A percentile compares a stretch with the other conserved stretches of the same genome.
Conservation (phyloP, 1,284 basidiomycete species). For the Apiotrichum mycotoxinovorans region DNA sequence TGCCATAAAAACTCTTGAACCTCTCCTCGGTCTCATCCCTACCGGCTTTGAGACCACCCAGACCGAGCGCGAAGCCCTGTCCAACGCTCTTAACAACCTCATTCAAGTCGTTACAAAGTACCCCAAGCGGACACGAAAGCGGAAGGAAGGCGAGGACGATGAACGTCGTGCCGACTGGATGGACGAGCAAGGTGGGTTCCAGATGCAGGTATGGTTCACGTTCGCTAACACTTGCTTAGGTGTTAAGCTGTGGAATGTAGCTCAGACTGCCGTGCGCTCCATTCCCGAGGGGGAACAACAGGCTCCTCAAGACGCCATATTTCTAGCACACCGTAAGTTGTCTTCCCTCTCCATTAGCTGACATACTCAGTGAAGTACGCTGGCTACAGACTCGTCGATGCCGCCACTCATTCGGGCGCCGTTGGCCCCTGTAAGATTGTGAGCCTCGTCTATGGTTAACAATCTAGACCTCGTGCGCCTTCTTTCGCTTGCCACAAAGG, state of each 20-base stretch:
- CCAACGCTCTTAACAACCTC: background rate
- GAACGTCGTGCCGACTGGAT: conserved; percentile 6
- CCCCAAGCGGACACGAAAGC: background rate
- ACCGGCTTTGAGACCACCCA: conserved; percentile 2
- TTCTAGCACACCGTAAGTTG: conserved; percentile 2
- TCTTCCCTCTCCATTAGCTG: background rate
- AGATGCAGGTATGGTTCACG: too few relatives aligned
- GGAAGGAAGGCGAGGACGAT: conserved; percentile 4
- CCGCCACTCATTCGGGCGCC: background rate
- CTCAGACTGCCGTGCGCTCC: background rate
- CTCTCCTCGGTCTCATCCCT: conserved; percentile 2
- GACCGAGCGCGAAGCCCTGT: background rate
- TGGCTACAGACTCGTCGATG: conserved; percentile 9
- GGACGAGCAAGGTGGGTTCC: conserved; percentile 7
- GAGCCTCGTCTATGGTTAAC: background rate
- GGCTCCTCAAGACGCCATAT: background rate
- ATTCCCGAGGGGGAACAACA: background rate
- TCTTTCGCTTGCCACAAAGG: conserved; percentile 4
- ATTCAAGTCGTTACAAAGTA: background rate
- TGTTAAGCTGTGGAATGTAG: conserved; percentile 10
- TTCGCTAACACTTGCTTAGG: too few relatives aligned
- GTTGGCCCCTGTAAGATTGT: conserved; percentile 6
- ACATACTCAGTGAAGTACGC: conserved; percentile 6
- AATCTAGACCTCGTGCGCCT: conserved; percentile 7
- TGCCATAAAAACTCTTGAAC: background rate